A percentile compares a stretch with the other conserved stretches of the same genome.
Conservation (phyloP, 116 monocot species). For the Phalaenopsis hybrid region DNA sequence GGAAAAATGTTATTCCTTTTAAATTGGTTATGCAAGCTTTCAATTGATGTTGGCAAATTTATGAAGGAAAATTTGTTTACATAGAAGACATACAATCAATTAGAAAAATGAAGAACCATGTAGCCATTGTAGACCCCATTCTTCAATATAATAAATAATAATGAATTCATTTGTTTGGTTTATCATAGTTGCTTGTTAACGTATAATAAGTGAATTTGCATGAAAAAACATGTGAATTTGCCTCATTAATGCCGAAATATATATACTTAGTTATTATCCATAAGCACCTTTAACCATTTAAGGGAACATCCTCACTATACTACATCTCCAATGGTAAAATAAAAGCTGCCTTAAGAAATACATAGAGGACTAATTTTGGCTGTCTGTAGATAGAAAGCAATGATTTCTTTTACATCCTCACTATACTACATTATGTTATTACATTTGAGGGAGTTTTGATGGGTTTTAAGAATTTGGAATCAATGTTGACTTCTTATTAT, state of each 20-base stretch:
- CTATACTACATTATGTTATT: neutral
- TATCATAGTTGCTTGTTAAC: neutral
- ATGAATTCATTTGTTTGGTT: neutral
- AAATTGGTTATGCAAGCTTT: neutral
- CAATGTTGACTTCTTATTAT: neutral
- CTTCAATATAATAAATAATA: neutral
- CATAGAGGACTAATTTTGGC: too few species aligned
- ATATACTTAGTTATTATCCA: neutral
- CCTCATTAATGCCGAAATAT: neutral
- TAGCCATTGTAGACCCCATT: neutral
- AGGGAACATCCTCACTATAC: neutral
- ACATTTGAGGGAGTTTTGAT: neutral
- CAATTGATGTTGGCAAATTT: neutral
- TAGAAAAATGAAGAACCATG: neutral
- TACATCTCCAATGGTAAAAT: neutral
- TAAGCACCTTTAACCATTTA: too few species aligned
- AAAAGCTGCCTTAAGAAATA: too few species aligned
- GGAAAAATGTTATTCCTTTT: neutral
- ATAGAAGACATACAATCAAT: neutral
- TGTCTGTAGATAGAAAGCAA: neutral
- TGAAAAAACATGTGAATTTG: neutral
- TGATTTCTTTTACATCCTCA: neutral
- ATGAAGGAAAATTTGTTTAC: neutral
- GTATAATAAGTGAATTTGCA: neutral
- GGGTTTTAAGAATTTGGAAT: neutral